These are phyloP conservation scores for Termitomyces sp. DNA, from an alignment of 1,284 basidiomycete species.

Conservation along the genomic window DNA sequence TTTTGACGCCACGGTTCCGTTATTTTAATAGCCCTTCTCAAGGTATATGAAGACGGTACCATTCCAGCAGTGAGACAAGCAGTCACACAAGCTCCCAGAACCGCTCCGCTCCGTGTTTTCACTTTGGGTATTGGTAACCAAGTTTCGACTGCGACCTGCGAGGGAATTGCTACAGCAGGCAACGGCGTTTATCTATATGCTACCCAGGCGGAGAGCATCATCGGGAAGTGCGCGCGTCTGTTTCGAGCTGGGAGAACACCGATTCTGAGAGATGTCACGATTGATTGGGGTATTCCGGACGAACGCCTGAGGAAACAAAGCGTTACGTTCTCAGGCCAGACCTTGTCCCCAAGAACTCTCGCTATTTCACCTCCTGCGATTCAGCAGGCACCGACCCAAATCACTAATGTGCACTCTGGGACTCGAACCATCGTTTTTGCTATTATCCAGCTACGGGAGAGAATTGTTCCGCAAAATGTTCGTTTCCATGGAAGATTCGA, in stretches of 20 bases:
- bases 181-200: conserved; percentile 47
- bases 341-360: conserved; percentile 15
- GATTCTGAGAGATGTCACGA: conserved; percentile 37
- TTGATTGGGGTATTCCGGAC: conserved; percentile 44
- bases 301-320: conserved; percentile 19
- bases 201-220: conserved; percentile 38
- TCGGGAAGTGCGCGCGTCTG: conserved; percentile 43
- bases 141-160: conserved; percentile 47
- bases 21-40: background rate
- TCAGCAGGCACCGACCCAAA: conserved; percentile 40
- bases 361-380: conserved; percentile 29
- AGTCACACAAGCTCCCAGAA: conserved; percentile 20
- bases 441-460: conserved; percentile 32
- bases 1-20: background rate
- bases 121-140: conserved; percentile 49
- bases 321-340: conserved; percentile 24
- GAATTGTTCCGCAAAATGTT: conserved; percentile 34
- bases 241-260: conserved; percentile 45
- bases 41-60: conserved; percentile 28
- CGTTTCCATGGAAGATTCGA: conserved; percentile 35
- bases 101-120: conserved; percentile 43
- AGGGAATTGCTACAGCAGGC: conserved; percentile 45
- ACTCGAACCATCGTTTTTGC: conserved; percentile 42
- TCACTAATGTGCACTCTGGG: conserved; percentile 42
- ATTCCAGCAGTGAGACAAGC: conserved; percentile 26